Evolutionary conservation across 257 asterid species (phyloP).

Genomic region (Scutellaria minor): DNA sequence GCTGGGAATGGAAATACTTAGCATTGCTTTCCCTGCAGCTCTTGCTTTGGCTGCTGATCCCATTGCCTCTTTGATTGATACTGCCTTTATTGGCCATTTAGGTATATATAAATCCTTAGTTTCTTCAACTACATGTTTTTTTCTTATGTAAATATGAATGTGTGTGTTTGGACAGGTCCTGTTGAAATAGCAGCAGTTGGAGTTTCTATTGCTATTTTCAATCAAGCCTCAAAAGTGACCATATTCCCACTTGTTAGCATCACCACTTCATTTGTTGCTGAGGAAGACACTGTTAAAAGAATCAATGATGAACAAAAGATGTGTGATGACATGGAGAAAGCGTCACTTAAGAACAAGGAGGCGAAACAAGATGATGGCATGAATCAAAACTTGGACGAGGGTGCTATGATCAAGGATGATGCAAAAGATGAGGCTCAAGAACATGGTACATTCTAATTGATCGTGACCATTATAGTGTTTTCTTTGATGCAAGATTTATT

Average conservation of each 20-base stretch:
- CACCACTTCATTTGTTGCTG: constrained; percentile 94
- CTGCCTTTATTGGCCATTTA: constrained; percentile 84
- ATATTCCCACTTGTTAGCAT: constrained; percentile 94
- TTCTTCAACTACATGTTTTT: too few species aligned
- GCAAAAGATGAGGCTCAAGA: constrained; percentile 34
- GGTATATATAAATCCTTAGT: constrained; percentile 41
- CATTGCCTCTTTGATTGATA: constrained; percentile 84
- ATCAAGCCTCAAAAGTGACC: constrained; percentile 86
- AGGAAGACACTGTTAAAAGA: constrained; percentile 74
- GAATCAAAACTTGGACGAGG: background rate
- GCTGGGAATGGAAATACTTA: constrained; percentile 72
- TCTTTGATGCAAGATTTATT: background rate
- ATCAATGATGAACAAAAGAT: constrained; percentile 37
- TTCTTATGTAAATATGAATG: too few species aligned
- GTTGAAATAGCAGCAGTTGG: constrained; percentile 93
- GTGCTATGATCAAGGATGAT: constrained; percentile 24
- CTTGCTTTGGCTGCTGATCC: constrained; percentile 98
- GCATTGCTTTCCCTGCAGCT: constrained; percentile 90
- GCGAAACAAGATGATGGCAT: background rate
- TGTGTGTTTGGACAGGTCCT: constrained; percentile 50
- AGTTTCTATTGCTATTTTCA: constrained; percentile 81
- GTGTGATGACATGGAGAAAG: constrained; percentile 40
- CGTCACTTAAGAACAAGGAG: background rate
- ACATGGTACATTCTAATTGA: constrained; percentile 35
- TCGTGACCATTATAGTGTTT: too few species aligned